Conservation (phyloP, 2,329 filamentous ascomycete species). For the Cladophialophora chaetospira region DNA sequence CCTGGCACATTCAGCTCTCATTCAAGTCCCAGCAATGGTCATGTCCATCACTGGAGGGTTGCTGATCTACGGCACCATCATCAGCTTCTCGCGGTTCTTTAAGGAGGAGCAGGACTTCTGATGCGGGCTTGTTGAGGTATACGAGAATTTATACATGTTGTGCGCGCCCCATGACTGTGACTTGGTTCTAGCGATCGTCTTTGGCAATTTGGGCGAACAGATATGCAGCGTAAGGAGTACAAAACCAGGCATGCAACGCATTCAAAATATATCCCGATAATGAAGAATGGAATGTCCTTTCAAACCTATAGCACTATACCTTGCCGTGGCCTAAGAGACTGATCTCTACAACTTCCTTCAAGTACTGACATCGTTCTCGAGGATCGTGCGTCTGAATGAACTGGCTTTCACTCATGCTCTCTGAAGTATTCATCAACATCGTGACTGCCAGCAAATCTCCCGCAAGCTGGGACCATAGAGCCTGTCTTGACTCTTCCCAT, state of each 20-base stretch:
- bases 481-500: too few species aligned
- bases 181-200: conserved; percentile 8
- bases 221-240: neutral
- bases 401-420: too few species aligned
- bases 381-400: too few species aligned
- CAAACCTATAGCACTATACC: too few species aligned
- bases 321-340: too few species aligned
- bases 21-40: conserved; percentile 80
- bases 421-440: too few species aligned
- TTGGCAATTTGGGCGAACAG: conserved; percentile 16
- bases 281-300: too few species aligned
- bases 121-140: conserved; percentile 28
- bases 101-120: conserved; percentile 96
- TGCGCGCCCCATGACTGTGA: conserved; percentile 4
- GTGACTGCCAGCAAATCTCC: too few species aligned
- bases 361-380: too few species aligned
- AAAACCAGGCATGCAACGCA: too few species aligned
- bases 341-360: too few species aligned
- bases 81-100: conserved; percentile 98
- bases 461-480: too few species aligned
- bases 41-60: conserved; percentile 94
- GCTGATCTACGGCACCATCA: conserved; percentile 96
- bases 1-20: conserved; percentile 83
- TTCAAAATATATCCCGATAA: neutral
- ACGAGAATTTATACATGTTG: conserved; percentile 14